Conservation (phyloP, 2,329 filamentous ascomycete species). For the Cercospora citrullina region DNA sequence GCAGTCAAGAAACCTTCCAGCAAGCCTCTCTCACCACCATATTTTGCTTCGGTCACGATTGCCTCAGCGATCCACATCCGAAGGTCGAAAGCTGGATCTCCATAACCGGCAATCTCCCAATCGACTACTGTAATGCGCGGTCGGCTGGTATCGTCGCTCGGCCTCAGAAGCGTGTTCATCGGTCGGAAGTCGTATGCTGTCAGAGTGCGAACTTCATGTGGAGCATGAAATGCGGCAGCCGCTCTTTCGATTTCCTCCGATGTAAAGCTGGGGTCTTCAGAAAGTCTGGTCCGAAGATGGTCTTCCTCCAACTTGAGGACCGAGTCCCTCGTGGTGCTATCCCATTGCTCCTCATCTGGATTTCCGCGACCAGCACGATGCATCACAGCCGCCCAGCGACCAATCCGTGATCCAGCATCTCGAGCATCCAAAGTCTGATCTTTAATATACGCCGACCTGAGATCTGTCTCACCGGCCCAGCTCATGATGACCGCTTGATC, state of each 20-base stretch:
- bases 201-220: background rate
- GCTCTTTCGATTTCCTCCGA: background rate
- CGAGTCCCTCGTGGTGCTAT: background rate
- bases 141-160: background rate
- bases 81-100: slow-evolving; percentile 12
- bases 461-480: slow-evolving; percentile 13
- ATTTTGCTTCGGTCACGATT: slow-evolving; percentile 10
- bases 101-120: slow-evolving; percentile 14
- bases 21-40: slow-evolving; percentile 3
- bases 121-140: slow-evolving; percentile 12
- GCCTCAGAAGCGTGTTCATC: background rate
- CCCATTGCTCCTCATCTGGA: background rate
- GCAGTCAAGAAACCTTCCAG: slow-evolving; percentile 1
- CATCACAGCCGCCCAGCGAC: background rate
- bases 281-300: background rate
- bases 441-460: slow-evolving; percentile 5
- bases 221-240: background rate
- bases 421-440: slow-evolving; percentile 7
- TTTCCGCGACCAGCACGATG: background rate
- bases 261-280: background rate
- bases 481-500: slow-evolving; percentile 17
- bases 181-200: background rate
- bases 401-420: slow-evolving; percentile 1
- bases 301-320: background rate
- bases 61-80: slow-evolving; percentile 17